Base-by-base conservation (phyloP, 2,329 filamentous ascomycete genomes). In the Aspergillus sp. region DNA sequence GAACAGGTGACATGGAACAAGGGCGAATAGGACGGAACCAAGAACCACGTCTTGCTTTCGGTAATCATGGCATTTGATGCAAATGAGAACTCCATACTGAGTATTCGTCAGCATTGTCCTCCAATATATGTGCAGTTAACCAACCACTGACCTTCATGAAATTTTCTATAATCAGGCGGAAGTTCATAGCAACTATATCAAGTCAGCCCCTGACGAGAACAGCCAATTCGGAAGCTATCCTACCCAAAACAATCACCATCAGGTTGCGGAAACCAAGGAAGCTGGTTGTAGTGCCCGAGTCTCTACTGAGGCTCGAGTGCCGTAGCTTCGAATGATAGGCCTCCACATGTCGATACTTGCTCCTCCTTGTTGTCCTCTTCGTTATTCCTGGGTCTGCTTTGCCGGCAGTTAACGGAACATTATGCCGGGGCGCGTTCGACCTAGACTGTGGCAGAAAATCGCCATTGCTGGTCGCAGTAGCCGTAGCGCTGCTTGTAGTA, bases 161-260 rank as follows among this genome's bases (percentile, higher is more conserved):
- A 65, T 98, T 98, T 70, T 97, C 93, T 63, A 98, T 90, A 74
- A 97, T 88, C 61, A 98, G 77, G 54, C 93, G 84, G 45, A 98
- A 71, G 65, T 98, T 98, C 60, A 90, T 93, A 44, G 91, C 89
- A 61, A 97, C 88, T 90, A 58, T 25, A 51, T 39, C 45, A 15
- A 43, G 43, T 53, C 38, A 49, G 20, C n/a, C 38, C 19, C 10
- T 45, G 3, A 43, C 4, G 6, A 17, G 5, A 9, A 45, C 58
- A 37, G 60, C 53, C 30, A 27, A 45, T 46, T 10, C 5, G 15
- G 22, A 33, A 17, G 15, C 25, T 39, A 43, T 59, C 78, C 53
- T 78, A 93, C 88, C 83, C 52, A 95, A 72, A 33, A 96, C 88
- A 61, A 97, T 84, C 35, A 95, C 87, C 88, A 96, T 95, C 53